These are phyloP conservation scores for Phylloboletellus chloephorus DNA, from an alignment of 1,284 basidiomycete genomes.

Conservation along the genomic window DNA sequence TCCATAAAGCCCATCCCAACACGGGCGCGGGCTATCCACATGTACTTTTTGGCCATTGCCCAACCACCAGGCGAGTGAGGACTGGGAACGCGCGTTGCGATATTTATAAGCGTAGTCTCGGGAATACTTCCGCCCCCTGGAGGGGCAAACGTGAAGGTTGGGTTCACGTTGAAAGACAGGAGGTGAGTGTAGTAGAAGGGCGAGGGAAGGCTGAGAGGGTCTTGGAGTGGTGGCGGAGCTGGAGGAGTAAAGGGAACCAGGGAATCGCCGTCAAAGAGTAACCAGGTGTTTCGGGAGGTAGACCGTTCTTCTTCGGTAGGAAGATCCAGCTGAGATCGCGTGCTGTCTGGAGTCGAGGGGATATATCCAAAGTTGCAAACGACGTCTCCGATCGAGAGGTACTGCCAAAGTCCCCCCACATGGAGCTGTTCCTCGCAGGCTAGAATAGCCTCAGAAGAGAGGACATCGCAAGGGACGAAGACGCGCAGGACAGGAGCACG, in stretches of 20 bases:
- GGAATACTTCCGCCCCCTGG: slow-evolving; percentile 31
- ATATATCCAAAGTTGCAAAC: slow-evolving; percentile 75
- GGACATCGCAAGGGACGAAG: slow-evolving; percentile 60
- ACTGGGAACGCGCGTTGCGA: slow-evolving; percentile 41
- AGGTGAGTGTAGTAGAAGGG: slow-evolving; percentile 71
- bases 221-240: slow-evolving; percentile 45
- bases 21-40: slow-evolving; percentile 55
- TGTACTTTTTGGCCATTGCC: slow-evolving; percentile 51
- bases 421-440: slow-evolving; percentile 62
- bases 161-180: slow-evolving; percentile 45
- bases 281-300: slow-evolving; percentile 44
- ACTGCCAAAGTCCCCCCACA: slow-evolving; percentile 58
- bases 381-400: slow-evolving; percentile 67
- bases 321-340: slow-evolving; percentile 23
- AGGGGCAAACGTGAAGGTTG: slow-evolving; percentile 37
- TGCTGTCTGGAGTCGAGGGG: slow-evolving; percentile 33
- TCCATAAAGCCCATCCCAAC: slow-evolving; percentile 36
- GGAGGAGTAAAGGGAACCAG: slow-evolving; percentile 56
- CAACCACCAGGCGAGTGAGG: slow-evolving; percentile 52
- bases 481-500: slow-evolving; percentile 70
- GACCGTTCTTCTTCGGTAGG: slow-evolving; percentile 15
- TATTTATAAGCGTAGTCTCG: slow-evolving; percentile 40
- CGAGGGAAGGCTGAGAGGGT: slow-evolving; percentile 57
- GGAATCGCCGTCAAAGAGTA: slow-evolving; percentile 59
- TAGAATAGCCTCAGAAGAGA: slow-evolving; percentile 46